Base-by-base conservation (phyloP, 768 basidiomycete species). In the Boletus subcaerulescens region DNA sequence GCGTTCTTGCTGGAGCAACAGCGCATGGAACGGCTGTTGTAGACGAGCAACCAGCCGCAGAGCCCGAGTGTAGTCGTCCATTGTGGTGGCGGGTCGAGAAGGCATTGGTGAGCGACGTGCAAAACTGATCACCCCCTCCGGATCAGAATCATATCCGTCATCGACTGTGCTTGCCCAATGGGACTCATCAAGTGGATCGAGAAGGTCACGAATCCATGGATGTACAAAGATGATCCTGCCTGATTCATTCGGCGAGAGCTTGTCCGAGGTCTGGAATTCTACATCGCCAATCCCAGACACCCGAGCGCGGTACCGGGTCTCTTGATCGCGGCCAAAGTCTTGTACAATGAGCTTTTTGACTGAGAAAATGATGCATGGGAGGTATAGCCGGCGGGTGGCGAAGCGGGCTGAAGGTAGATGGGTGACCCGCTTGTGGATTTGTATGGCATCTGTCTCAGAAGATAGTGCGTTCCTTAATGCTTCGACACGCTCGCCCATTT, bases 161-260 rank as follows among this genome's bases (percentile, higher is more conserved):
- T 48, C 50, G 1, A 8, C 13, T 12, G 11, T 5, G 6, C 29
- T 14, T 11, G 38, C 35, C 49, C 24, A n/a, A 5, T 6, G 20
- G 20, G 40, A 36, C 7, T 38, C 42, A 5, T 53, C 56, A 2
- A 42, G 47, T 8, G 43, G 56, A 18, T 35, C 44, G 2, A 20
- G 26, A 3, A 62, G 24, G 26, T 51, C 48, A n/a, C 60, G 48
- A 35, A 62, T 33, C 60, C 60, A 62, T 2, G 60, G 61, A 44
- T 52, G 45, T 13, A 59, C 50, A 17, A 62, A 20, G 33, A 42
- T 20, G 10, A 60, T 24, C 22, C 45, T 50, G 14, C 39, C 47
- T 5, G 50, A 36, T 17, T 52, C 50, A 11, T 0, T 38, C n/a
- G 31, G 14, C 22, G 52, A 44, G 13, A 56, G 20, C n/a, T 6